Evolutionary conservation across 2,329 filamentous ascomycete species (phyloP), one percentile per base, ranked within the genome.

Genomic region (Paracoccidioides brasiliensis): DNA sequence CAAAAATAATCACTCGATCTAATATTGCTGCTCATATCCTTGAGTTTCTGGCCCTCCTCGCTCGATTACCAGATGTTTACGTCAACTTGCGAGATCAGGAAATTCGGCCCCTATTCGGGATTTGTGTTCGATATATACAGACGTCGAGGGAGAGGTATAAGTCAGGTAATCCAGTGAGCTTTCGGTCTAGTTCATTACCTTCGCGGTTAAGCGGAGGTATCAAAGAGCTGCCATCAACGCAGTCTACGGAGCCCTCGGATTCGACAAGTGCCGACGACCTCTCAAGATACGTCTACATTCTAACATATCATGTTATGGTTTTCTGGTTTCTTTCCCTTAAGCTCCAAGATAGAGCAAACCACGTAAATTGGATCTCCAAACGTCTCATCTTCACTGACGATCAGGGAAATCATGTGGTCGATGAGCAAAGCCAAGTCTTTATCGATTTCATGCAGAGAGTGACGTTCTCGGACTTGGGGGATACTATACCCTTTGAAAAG

Each of bases 321-420:
- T 96, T 95, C 67, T 98, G 93, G 93, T 98, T 97, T 67, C 78
- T 98, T 62, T 87, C 90, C 0, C 70, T 98, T 63, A 91, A 89
- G 65, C 78, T 95, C 53, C 81, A 85, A 41, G 90, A 96, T 66
- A 84, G 93, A 52, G 81, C 85, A 38, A 88, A 82, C 58, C 85
- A 95, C 61, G 90, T 96, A 53, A 83, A 83, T 33, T 95, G 89
- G 88, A 95, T 98, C 60, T 85, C 87, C 9, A 89, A 85, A 64
- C 89, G 89, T 60, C 78, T 98, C 10, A 76, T 81, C 8, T 90
- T 91, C 63, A 85, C 80, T 7, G 88, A 95, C 64, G 79, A 80
- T 30, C 80, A 85, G 57, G 88, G 89, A 14, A 82, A 80, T 43
- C 83, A 88, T 55, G 81, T 80, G 50, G 80, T 90, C 38, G 91